phyloP scores from a whole-genome alignment of 306 rosid species.

The Trifolium subterraneum region DNA sequence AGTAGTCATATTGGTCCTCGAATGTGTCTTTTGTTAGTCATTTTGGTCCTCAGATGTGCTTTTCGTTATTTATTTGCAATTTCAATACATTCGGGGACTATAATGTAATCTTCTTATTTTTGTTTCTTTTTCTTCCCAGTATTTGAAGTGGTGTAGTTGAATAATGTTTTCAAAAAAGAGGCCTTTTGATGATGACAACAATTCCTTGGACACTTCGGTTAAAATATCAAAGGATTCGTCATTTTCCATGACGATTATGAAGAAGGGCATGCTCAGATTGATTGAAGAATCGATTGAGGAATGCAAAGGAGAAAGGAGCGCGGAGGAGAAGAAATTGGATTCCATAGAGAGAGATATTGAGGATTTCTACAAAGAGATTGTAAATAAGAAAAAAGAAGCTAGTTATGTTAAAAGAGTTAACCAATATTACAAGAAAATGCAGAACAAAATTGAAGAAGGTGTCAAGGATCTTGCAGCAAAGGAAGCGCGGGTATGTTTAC shows the following conservation, averaged over 20 bases:
- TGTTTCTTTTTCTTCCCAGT: neutral
- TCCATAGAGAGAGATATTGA: neutral
- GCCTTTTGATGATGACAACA: neutral
- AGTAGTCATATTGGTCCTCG: too few species aligned
- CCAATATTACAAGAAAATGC: neutral
- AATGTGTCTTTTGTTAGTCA: too few species aligned
- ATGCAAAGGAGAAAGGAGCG: neutral
- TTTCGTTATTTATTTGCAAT: too few species aligned
- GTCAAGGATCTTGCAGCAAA: neutral
- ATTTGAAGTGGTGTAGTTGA: neutral
- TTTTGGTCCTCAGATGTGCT: too few species aligned
- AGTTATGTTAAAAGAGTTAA: neutral
- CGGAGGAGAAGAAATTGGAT: neutral
- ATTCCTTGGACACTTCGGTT: neutral
- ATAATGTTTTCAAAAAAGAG: neutral
- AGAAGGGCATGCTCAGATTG: neutral
- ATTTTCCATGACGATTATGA: neutral
- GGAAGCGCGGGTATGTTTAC: neutral
- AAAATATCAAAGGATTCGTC: neutral
- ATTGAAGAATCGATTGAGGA: too few species aligned
- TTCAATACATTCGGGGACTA: too few species aligned
- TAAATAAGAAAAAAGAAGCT: neutral
- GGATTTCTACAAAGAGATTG: neutral
- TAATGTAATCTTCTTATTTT: neutral
- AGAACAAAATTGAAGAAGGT: neutral